These are phyloP conservation scores for Annulohypoxylon maeteangense DNA, from an alignment of 495 filamentous ascomycete species.

Conservation along the genomic window DNA sequence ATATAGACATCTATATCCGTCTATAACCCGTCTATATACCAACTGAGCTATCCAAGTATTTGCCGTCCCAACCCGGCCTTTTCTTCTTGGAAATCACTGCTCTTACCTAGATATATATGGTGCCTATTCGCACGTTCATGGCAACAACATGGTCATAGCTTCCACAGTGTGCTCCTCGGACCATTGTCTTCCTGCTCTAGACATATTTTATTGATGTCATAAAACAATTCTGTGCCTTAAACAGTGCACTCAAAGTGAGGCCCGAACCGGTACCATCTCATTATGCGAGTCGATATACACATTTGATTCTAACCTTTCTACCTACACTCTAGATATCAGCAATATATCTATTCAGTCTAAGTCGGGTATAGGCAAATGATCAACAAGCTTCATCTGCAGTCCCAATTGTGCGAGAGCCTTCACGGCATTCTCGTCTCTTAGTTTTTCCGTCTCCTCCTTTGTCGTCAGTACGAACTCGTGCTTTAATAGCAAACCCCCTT, in stretches of 20 bases:
- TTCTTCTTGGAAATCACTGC: background rate
- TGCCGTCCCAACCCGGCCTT: background rate
- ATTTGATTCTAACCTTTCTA: background rate
- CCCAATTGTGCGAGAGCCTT: conserved; percentile 78
- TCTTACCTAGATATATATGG: background rate
- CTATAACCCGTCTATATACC: background rate
- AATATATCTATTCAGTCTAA: conserved; percentile 45
- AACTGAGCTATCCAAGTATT: background rate
- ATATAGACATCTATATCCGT: background rate
- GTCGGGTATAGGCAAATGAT: conserved; percentile 82
- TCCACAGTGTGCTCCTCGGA: background rate
- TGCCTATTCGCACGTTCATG: background rate
- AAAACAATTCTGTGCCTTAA: background rate
- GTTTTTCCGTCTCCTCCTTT: conserved; percentile 72
- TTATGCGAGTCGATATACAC: background rate
- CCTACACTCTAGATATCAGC: background rate
- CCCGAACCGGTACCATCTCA: too few relatives aligned
- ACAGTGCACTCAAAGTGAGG: too few relatives aligned
- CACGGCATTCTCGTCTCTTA: conserved; percentile 77
- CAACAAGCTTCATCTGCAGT: conserved; percentile 77
- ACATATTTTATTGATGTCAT: background rate
- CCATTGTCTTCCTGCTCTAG: too few relatives aligned
- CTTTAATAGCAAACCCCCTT: conserved; percentile 73
- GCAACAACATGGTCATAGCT: background rate
- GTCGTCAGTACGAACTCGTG: conserved; percentile 80